Percentiles rank a stretch among this genome's conserved stretches.
Conservation (phyloP, 129 eudicot genomes). For the Artemisia argyi region DNA sequence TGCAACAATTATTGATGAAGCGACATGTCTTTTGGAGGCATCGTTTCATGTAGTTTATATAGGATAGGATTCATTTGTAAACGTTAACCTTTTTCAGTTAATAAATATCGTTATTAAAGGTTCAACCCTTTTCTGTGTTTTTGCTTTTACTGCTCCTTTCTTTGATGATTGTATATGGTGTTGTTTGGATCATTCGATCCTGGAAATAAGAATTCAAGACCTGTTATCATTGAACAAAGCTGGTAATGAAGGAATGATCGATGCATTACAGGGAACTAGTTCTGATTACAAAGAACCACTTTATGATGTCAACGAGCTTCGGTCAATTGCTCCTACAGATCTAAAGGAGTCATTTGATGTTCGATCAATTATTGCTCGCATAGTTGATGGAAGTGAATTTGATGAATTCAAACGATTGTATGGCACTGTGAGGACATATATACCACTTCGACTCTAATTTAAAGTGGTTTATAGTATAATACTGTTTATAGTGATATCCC, state of each 20-base stretch:
- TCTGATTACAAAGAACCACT: slow-evolving; percentile 77
- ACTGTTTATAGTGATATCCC: background rate
- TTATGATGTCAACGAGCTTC: slow-evolving; percentile 77
- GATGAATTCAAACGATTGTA: slow-evolving; percentile 99
- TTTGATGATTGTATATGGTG: no score
- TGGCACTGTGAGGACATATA: slow-evolving; percentile 92
- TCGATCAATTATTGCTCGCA: slow-evolving; percentile 83
- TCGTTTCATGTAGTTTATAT: no score
- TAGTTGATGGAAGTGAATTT: slow-evolving; percentile 95
- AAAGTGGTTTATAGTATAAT: background rate
- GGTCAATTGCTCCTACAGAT: slow-evolving; percentile 82
- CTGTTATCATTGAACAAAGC: no score
- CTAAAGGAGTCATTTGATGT: slow-evolving; percentile 88
- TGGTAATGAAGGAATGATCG: slow-evolving; percentile 44
- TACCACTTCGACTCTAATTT: slow-evolving; percentile 31
- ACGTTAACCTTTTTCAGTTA: no score
- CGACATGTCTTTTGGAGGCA: no score
- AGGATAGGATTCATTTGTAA: no score
- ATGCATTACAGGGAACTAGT: slow-evolving; percentile 22
- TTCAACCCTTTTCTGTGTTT: no score
- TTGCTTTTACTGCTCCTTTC: no score
- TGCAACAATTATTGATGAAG: no score
- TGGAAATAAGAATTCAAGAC: no score
- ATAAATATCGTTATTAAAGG: no score
- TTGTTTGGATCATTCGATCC: no score